These are phyloP conservation scores for Phytophthora brassicae DNA, from an alignment of 352 stramenopile species.

Conservation along the genomic window DNA sequence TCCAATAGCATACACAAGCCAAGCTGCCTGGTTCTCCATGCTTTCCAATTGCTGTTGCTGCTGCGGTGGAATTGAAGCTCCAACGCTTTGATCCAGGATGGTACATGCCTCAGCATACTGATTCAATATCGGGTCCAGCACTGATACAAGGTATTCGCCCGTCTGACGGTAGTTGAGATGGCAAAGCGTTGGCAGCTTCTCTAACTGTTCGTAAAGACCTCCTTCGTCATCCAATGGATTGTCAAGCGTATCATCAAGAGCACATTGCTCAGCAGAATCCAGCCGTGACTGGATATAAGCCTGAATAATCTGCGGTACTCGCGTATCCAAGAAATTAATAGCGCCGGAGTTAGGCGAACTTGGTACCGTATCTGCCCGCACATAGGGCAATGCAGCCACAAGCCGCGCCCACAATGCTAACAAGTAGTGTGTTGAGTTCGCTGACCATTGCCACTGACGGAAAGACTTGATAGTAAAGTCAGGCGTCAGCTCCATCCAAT, in stretches of 20 bases:
- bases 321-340: slow-evolving; percentile 72
- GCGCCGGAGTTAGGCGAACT: slow-evolving; percentile 46
- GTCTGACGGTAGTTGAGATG: slow-evolving; percentile 95
- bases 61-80: slow-evolving; percentile 29
- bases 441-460: slow-evolving; percentile 94
- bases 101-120: slow-evolving; percentile 91
- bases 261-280: slow-evolving; percentile 92
- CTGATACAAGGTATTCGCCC: slow-evolving; percentile 92
- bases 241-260: slow-evolving; percentile 93
- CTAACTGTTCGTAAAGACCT: slow-evolving; percentile 95
- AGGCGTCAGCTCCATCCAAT: slow-evolving; percentile 96
- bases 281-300: slow-evolving; percentile 97
- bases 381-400: slow-evolving; percentile 96
- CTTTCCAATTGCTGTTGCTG: slow-evolving; percentile 67
- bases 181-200: slow-evolving; percentile 96
- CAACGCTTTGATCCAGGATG: slow-evolving; percentile 71
- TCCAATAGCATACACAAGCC: slow-evolving; percentile 97
- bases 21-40: slow-evolving; percentile 96
- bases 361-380: slow-evolving; percentile 74
- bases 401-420: slow-evolving; percentile 95
- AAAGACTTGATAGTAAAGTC: slow-evolving; percentile 98
- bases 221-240: slow-evolving; percentile 97
- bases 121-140: slow-evolving; percentile 94
- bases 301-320: slow-evolving; percentile 90
- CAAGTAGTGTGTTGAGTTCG: slow-evolving; percentile 97